Evolutionary conservation across 106 monocot genomes (phyloP), one percentile per base, ranked within the genome.

Genomic region (Dendrobium catenatum): DNA sequence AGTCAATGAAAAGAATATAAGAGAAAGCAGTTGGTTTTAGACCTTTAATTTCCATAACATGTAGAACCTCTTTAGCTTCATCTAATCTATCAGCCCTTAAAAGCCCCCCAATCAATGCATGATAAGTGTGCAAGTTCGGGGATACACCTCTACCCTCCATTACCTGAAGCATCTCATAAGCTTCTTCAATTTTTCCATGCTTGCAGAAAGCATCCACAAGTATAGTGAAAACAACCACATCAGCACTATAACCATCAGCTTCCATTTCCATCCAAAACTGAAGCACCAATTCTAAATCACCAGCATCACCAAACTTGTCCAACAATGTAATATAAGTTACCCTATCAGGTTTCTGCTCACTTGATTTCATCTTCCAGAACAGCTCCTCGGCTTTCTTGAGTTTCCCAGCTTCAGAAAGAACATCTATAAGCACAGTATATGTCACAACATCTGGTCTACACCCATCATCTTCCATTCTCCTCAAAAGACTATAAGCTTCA

Each of bases 401-500:
- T 55, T 79, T 88, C 6, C 95, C 88, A 29, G 85, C 80, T 84
- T 85, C 87, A 80, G 91, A 99, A 11, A 99, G 89, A 84, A 89
- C 81, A 42, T 86, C 82, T 41, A 99, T 87, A 9, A 99, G 88
- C 41, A 95, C 95, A 6, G 98, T 99, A 55, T 93, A 93, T 4
- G 95, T 91, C 16, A 99, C 93, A 18, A 95, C 93, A 91, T 99
- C 98, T 2, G 98, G 93, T 47, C 44, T 82, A 77, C 98, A 95
- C 8, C 95, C 91, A 20, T 84, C 84, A 19, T 87, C 80, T 48
- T 91, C 87, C 98, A 99, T 99, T 80, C 84, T 86, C 78, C 33
- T 72, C 4, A 99, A 84, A 85, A 99, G 41, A 19, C 70, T 75
- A 56, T 81, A 91, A 55, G 93, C 98, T 24, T 88, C 91, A 51